Evolutionary conservation across 2,329 filamentous ascomycete genomes (phyloP), one percentile per base, ranked within the genome.

Genomic region (Akanthomyces dipterigenus): DNA sequence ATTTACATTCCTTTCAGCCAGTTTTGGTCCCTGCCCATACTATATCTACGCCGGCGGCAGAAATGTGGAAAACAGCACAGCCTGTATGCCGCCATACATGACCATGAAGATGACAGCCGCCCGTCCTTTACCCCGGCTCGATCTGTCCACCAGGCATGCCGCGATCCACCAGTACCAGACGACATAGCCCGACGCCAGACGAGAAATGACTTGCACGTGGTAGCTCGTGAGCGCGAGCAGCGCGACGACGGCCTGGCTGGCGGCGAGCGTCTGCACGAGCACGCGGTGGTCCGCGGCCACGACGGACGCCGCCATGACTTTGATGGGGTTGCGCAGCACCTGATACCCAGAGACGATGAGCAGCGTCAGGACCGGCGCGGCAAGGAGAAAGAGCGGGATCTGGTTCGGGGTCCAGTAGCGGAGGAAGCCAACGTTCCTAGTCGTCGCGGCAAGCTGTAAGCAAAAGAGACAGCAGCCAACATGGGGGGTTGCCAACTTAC

Each of bases 171-270:
- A 88, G 71, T 96, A 95, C 91, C 92, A 97, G 20, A 95, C 75
- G 1, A 92, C 90, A 73, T 93, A 96, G 0, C 88, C 93, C 0
- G 93, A 96, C 1, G 91, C 88, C 18, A 99, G 82, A 26, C 95
- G 85, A 49, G 89, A 96, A 68, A 98, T 88, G 67, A 99, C 96
- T 74, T 99, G 95, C 28, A 97, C 89, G 71, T 99, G 95, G 70
- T 96, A 96, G 64, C 79, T 91, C 14, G 88, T 91, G 22, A 93
- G 74, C 22, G 91, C 90, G 63, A 93, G 73, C 2, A 84, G 63
- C 1, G 88, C 87, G 20, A 99, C 78, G 3, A 93, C 62, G 1
- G 89, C 73, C 73, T 99, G 93, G 4, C 85, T 83, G 3, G 87
- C 74, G 1, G 91, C 91, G 63, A 96, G 78, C 24, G 83, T 82